Conservation (phyloP, 2,329 filamentous ascomycete genomes). For the Fusarium chaquense region DNA sequence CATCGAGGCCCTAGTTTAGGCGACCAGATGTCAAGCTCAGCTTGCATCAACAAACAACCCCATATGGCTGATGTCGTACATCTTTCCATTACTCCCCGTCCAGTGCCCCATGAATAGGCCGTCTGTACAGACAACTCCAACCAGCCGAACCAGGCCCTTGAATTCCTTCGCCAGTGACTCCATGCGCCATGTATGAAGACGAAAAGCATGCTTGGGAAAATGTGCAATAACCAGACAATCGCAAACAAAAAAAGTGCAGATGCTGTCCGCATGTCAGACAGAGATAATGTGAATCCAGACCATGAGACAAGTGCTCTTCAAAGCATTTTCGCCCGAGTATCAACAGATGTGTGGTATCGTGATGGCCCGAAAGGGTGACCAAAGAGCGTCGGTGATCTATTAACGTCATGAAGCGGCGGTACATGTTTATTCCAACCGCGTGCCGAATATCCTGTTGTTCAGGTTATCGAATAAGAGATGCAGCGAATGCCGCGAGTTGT, state of each 20-base stretch:
- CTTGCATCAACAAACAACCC: conserved; percentile 38
- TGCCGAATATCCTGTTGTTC: conserved; percentile 48
- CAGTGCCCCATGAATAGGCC: conserved; percentile 41
- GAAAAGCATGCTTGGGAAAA: conserved; percentile 54
- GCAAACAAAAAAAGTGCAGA: conserved; percentile 42
- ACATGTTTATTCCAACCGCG: conserved; percentile 50
- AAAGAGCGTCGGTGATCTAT: conserved; percentile 48
- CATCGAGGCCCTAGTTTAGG: conserved; percentile 33
- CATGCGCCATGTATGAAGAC: conserved; percentile 57
- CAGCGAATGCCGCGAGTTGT: conserved; percentile 27
- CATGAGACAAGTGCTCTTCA: conserved; percentile 25
- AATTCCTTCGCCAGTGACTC: conserved; percentile 55
- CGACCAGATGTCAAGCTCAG: conserved; percentile 44
- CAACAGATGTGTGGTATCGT: conserved; percentile 41
- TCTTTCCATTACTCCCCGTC: conserved; percentile 46
- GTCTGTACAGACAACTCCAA: conserved; percentile 53
- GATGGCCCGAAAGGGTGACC: conserved; percentile 41
- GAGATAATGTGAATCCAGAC: conserved; percentile 50
- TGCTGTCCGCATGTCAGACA: conserved; percentile 45
- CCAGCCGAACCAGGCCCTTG: conserved; percentile 53
- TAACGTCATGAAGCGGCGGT: conserved; percentile 51
- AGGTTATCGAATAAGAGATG: conserved; percentile 33
- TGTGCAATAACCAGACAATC: conserved; percentile 51
- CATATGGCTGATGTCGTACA: conserved; percentile 32
- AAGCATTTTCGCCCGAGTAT: conserved; percentile 29